Percentiles rank a stretch among this genome's conserved stretches.
These are phyloP conservation scores for Lactarius akahatsu DNA, from an alignment of 768 basidiomycete species.

Conservation along the genomic window DNA sequence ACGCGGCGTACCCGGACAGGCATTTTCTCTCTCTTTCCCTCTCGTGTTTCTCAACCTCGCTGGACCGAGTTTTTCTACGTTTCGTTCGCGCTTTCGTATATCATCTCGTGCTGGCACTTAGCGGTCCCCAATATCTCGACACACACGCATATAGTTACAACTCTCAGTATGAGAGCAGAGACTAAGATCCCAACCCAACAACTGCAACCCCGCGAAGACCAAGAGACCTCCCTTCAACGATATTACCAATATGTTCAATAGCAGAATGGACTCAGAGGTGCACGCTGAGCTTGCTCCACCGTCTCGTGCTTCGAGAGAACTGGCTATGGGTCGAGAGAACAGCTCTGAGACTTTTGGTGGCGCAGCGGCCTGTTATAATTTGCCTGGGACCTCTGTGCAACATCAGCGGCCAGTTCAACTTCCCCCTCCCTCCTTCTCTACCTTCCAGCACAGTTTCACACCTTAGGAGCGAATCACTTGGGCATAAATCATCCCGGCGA, in stretches of 20 bases:
- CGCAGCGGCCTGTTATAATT: neutral
- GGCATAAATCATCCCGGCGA: conserved; percentile 8
- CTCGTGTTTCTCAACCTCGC: conserved; percentile 9
- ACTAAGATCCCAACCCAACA: neutral
- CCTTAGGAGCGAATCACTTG: neutral
- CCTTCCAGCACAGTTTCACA: neutral
- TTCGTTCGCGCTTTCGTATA: conserved; percentile 24
- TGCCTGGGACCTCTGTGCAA: neutral
- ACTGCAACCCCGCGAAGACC: neutral
- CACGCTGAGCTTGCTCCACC: conserved; percentile 4
- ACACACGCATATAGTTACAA: neutral
- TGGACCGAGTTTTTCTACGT: conserved; percentile 15
- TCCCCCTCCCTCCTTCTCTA: neutral
- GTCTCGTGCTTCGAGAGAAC: neutral
- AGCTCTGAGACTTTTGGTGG: neutral
- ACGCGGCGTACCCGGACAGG: neutral
- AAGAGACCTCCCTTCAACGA: conserved; percentile 24
- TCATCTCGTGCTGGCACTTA: conserved; percentile 24
- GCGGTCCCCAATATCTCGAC: neutral
- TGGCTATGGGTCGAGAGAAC: neutral
- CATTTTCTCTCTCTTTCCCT: neutral
- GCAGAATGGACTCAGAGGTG: neutral
- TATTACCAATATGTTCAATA: conserved; percentile 22
- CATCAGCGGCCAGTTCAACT: neutral
- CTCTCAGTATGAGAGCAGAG: neutral